Evolutionary conservation across 2,329 filamentous ascomycete species (phyloP), one percentile per base, ranked within the genome.

Genomic region (Myriangium duriaei): DNA sequence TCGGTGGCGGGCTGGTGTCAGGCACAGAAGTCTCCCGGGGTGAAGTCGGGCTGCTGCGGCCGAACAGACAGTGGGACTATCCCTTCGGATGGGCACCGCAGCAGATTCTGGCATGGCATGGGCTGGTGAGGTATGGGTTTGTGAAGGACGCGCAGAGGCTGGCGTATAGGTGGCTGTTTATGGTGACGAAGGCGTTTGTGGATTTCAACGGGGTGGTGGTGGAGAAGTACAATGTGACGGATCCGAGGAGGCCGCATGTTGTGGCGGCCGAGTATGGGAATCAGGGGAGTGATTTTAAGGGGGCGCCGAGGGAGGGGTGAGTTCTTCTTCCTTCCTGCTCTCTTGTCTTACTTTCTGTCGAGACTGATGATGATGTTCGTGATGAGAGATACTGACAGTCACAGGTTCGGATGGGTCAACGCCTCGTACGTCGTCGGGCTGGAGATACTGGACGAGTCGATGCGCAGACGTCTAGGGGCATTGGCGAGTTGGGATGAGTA

Each of bases 131-230:
- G 12, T 98, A 96, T 55, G 86, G 87, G 39, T 96, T 93, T 56
- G 77, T 80, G 17, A 82, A 88, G 15, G 87, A 95, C 44, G 86
- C 86, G 1, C 82, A 94, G 62, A 71, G 86, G 21, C 63, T 98
- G 46, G 82, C 85, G 0, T 98, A 98, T 62, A 86, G 91, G 60
- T 98, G 91, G 91, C 65, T 95, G 37, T 93, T 87, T 58, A 96
- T 96, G 88, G 86, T 95, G 52, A 95, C 85, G 42, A 95, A 93
- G 62, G 87, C 91, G 0, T 96, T 96, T 63, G 87, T 95, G 43
- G 88, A 98, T 59, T 96, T 88, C 68, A 96, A 96, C 55, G 91
- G 91, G 28, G 86, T 95, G 6, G 88, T 98, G 2, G 91, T 96
- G 4, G 91, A 98, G 63, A 98, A 98, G 65, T 98, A 98, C 64